Evolutionary conservation across 805 yeast genomes (phyloP), one percentile per base, ranked within the genome.

Genomic region (Hemisphaericaspora nanyangensis): DNA sequence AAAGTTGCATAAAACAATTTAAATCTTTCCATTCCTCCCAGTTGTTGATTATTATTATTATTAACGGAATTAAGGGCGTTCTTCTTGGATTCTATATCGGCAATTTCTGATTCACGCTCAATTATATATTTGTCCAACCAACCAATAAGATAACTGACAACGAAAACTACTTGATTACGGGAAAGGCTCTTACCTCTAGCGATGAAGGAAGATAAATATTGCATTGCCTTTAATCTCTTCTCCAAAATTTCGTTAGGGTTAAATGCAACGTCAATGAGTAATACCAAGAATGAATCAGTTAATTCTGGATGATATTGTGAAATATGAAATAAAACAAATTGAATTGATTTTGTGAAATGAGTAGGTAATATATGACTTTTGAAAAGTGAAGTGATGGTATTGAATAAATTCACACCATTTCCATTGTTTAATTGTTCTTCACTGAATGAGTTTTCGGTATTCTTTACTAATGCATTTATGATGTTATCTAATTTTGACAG

Each of bases 11-110:
- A 91, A 46, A 93, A 85, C 61, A 88, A 73, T 54, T 85, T 84
- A 65, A 90, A 90, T 43, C 95, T 72, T 49, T 88, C 95, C 95
- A 90, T 86, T n/a, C 90, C 89, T 11, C 77, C 77, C 22, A 74
- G 35, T 43, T 46, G 50, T 18, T 44, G 41, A 15, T 39, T 40
- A 18, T 38, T 37, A 15, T 19, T 31, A n/a, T n/a, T n/a, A 19
- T 44, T 38, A 5, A 22, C 12, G 11, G 8, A 8, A 22, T 22
- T 12, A 22, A 22, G 11, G 10, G 46, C 36, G 28, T 37, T 30
- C 12, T 44, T 45, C 22, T 45, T 43, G 13, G 48, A 42, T 15
- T 53, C 52, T 20, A 45, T 31, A 42, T 74, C 79, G 33, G 72
- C 74, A 7, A 88, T 85, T 59, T 93, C 98, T 33, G 70, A 65